Conservation (phyloP, 2,329 filamentous ascomycete genomes). For the Harringtonia lauricola region DNA sequence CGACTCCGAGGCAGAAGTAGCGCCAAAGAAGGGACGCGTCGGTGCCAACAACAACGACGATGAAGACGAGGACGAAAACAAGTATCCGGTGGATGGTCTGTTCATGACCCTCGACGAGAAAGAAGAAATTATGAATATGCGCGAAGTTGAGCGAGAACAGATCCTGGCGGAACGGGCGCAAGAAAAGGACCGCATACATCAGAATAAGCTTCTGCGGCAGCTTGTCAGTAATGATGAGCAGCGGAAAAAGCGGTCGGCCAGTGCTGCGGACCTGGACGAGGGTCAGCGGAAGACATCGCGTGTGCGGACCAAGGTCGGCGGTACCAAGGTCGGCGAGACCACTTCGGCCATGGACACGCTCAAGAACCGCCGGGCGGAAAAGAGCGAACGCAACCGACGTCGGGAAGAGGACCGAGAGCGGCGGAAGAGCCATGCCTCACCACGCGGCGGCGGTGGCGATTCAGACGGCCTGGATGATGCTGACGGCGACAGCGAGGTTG, state of each 20-base stretch:
- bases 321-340: slow-evolving; percentile 56
- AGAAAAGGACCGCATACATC: slow-evolving; percentile 69
- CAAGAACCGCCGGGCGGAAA: slow-evolving; percentile 50
- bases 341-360: slow-evolving; percentile 63
- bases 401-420: slow-evolving; percentile 53
- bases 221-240: slow-evolving; percentile 59
- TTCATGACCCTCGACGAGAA: slow-evolving; percentile 67
- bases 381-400: slow-evolving; percentile 51
- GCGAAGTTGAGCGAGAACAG: slow-evolving; percentile 84
- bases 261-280: slow-evolving; percentile 68
- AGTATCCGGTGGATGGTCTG: slow-evolving; percentile 82
- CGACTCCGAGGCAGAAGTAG: slow-evolving; percentile 50
- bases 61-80: slow-evolving; percentile 46
- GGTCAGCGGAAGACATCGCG: slow-evolving; percentile 62
- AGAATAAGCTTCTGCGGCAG: slow-evolving; percentile 71
- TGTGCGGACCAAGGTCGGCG: slow-evolving; percentile 55
- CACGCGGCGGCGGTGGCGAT: slow-evolving; percentile 14
- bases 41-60: slow-evolving; percentile 4
- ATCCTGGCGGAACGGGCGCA: slow-evolving; percentile 80
- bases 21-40: slow-evolving; percentile 12
- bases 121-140: slow-evolving; percentile 69
- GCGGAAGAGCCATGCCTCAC: slow-evolving; percentile 33
- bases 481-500: slow-evolving; percentile 67
- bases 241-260: slow-evolving; percentile 68
- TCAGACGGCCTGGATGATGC: slow-evolving; percentile 36